These are phyloP conservation scores for Ajuga chamaepitys DNA, from an alignment of 257 asterid genomes.

Conservation along the genomic window DNA sequence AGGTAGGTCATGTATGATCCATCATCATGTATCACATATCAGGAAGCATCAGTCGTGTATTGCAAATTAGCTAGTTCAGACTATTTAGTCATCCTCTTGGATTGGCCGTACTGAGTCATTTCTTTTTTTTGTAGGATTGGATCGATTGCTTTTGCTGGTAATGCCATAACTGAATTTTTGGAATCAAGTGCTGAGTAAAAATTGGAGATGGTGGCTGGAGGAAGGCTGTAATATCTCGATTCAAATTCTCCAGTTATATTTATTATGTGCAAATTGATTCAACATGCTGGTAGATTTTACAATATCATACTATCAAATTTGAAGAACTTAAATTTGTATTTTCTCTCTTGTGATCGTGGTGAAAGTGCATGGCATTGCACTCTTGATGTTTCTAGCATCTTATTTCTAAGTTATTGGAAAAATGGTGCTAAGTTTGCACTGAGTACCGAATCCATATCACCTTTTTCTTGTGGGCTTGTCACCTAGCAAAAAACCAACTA, in stretches of 20 bases:
- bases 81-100: too few species aligned
- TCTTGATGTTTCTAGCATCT: constrained; percentile 2
- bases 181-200: constrained; percentile 8
- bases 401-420: background rate
- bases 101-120: background rate
- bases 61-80: background rate
- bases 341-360: background rate
- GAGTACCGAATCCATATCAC: too few species aligned
- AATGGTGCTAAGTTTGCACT: background rate
- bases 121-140: constrained; percentile 20
- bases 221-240: constrained; percentile 4
- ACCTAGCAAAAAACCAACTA: too few species aligned
- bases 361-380: constrained; percentile 2
- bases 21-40: background rate
- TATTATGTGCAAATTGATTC: constrained; percentile 6
- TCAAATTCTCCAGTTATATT: constrained; percentile 3
- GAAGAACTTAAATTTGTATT: constrained; percentile 3
- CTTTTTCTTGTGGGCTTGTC: too few species aligned
- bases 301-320: constrained; percentile 7
- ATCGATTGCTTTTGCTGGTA: background rate
- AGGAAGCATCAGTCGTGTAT: too few species aligned
- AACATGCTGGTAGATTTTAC: constrained; percentile 8
- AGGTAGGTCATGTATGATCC: background rate
- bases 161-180: background rate
- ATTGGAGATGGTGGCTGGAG: constrained; percentile 9